Conservation (phyloP, 768 basidiomycete species). For the Auricularia heimuer region DNA sequence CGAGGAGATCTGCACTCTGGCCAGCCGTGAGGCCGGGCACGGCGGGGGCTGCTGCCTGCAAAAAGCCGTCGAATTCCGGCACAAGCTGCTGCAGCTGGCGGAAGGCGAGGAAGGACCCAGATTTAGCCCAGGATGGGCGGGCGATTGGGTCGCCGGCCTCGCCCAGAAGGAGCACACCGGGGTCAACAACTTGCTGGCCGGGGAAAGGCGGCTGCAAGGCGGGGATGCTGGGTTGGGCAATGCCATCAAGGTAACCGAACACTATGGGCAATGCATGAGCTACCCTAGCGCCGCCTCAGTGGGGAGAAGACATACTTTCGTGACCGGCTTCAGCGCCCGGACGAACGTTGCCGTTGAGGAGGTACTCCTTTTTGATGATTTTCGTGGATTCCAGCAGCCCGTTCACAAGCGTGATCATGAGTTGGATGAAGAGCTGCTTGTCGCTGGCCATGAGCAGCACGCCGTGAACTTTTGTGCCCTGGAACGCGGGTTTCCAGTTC, state of each 20-base stretch:
- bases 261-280: background rate
- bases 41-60: background rate
- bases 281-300: background rate
- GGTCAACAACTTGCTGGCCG: slow-evolving; percentile 25
- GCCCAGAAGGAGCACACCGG: slow-evolving; percentile 38
- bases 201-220: slow-evolving; percentile 8
- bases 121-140: slow-evolving; percentile 7
- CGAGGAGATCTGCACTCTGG: slow-evolving; percentile 7
- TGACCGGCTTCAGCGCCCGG: slow-evolving; percentile 5
- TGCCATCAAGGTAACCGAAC: slow-evolving; percentile 10
- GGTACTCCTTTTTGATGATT: slow-evolving; percentile 1
- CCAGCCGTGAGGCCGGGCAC: background rate
- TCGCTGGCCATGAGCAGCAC: slow-evolving; percentile 9
- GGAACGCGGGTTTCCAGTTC: slow-evolving; percentile 6
- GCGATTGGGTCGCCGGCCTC: slow-evolving; percentile 29
- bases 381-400: background rate
- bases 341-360: slow-evolving; percentile 7
- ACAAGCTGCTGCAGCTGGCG: slow-evolving; percentile 12
- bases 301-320: slow-evolving; percentile 6
- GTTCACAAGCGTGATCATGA: background rate
- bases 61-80: slow-evolving; percentile 12
- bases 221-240: slow-evolving; percentile 5
- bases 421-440: background rate
- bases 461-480: slow-evolving; percentile 6
- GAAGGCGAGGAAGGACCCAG: slow-evolving; percentile 11